Evolutionary conservation across 2,329 filamentous ascomycete species (phyloP), one percentile per base, ranked within the genome.

Genomic region (Penicillium sp.): DNA sequence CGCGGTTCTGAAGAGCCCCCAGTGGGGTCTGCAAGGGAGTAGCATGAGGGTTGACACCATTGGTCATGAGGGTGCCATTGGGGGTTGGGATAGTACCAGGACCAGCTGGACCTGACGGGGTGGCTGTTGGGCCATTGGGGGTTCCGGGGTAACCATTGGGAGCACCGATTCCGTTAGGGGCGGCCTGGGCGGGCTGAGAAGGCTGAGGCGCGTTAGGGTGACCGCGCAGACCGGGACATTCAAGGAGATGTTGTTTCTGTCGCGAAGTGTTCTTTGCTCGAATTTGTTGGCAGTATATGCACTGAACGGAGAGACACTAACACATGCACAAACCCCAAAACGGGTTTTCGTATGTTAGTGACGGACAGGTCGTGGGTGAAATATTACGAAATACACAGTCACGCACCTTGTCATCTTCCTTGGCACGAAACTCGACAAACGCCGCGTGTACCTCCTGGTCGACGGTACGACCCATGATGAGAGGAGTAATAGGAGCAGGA

Each of bases 361-460:
- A 72, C 63, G 64, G 29, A 43, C 45, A 47, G 18, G 46, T 49
- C 46, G 40, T 58, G 61, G 63, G 69, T 51, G 70, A 72, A 72
- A 72, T 75, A 74, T 74, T 76, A 75, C 72, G 66, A 73, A 73
- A 74, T 72, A 74, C 65, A 54, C 66, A 64, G 64, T 68, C 66
- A 73, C 71, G 60, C 71, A 76, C 77, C 76, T 79, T 79, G 69
- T 79, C 77, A 70, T 78, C 76, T 72, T 79, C 78, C 74, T 80
- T 80, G 72, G 78, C 78, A 69, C 78, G 76, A 69, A 80, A 80
- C 71, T 81, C 78, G 69, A 81, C 78, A 67, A 79, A 80, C 60
- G 78, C 78, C 61, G 77, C 77, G 70, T 81, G 78, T 59, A 81
- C 78, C 65, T 80, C 78, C 67, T 79, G 77, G 71, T 81, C 78